Base-by-base conservation (phyloP, 257 asterid species). In the Thymus quinquecostatus region DNA sequence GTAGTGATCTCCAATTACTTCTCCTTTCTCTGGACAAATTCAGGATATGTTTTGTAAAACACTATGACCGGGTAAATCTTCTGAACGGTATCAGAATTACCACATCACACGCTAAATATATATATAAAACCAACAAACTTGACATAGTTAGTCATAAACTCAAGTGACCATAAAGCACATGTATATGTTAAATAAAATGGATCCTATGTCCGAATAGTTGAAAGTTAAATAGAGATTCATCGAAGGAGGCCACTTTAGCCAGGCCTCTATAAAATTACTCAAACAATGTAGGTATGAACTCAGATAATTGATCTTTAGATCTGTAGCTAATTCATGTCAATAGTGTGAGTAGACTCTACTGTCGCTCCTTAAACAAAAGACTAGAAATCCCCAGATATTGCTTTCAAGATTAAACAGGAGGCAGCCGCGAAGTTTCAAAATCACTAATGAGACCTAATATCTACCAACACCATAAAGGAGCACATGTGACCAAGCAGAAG, bases 1-100 rank as follows among this genome's bases (percentile, higher is more conserved):
- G 96, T 92, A 95, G 75, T 86, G 92, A 60, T 86, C 82, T 61
- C 95, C 84, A 76, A 81, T 80, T 70, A 95, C 97, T 86, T 95
- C 96, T 66, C 99, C 99, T 71, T 83, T 89, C 77, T 95, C 98
- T 95, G 89, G 79, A 80, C 27, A 82, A 83, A 78, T 77, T 71
- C 66, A 81, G 51, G 59, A 28, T 48, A 60, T 34, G 27, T 14
- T 32, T 50, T 28, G 55, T 48, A 57, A 8, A 63, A 47, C 47
- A 70, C 28, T n/a, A 64, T 47, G 55, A 32, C 56, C 61, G 44
- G 40, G 4, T 5, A 54, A 1, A 44, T 40, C 63, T 56, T 49
- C 64, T 56, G 11, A 27, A 48, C 73, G 38, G 40, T 56, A 53
- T n/a, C 44, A 75, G 10, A 68, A 68, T 74, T 48, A 47, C 41